Evolutionary conservation across 768 basidiomycete species (phyloP), one percentile per base, ranked within the genome.

Genomic region (Suillus cothurnatus): DNA sequence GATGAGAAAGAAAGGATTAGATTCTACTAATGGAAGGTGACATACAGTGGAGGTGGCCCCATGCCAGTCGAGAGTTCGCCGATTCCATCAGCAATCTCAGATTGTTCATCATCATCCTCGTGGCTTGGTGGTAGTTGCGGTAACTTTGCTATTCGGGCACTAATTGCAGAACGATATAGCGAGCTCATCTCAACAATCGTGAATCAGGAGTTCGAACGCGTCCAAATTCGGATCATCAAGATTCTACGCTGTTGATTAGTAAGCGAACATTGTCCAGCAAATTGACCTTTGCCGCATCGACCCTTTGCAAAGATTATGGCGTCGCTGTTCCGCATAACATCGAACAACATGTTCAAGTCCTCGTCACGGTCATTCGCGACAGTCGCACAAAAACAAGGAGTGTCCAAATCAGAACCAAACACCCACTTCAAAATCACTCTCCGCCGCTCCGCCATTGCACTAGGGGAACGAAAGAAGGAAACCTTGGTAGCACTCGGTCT

Each of bases 371-470:
- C 62, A 34, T 67, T 68, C 32, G 28, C 71, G 12, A 14, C 67
- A 21, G 61, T 8, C 12, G 26, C 14, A 59, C 14, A n/a, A 61
- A 62, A 34, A 60, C 32, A 50, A 34, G 17, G 6, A 34, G 14
- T 56, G 26, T 9, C 62, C 50, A 45, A 60, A 36, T 49, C 53
- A 4, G 64, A 64, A 55, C 79, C 82, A 61, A 79, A 77, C 36
- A 93, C 95, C 0, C 93, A 97, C 77, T 95, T 85, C 81, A 92
- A 92, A 80, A 90, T 98, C 71, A 97, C 95, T 23, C 88, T 96
- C 34, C 86, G 86, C 12, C 91, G 95, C 63, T 96, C 95, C 6
- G 90, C 88, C 58, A 95, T 96, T 67, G 90, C 93, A 1, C 86
- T 97, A 11, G 89, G 91, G 3, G 80, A 86, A 64, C 84, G 83